Conservation (phyloP, 208 protist genomes). For the Crithidia thermophila region DNA sequence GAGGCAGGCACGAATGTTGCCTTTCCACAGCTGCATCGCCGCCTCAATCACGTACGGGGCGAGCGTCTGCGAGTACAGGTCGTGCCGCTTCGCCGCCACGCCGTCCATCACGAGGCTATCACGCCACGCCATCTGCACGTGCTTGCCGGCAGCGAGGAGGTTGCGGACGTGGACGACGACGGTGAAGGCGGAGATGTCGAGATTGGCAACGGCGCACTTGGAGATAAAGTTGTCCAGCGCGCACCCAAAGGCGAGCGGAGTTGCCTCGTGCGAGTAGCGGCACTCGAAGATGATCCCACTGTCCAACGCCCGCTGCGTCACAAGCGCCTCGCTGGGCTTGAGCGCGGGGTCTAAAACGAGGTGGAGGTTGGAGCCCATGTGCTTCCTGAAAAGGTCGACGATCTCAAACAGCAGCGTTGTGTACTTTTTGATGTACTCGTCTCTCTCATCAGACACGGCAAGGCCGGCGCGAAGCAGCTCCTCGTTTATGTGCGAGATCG, state of each 20-base stretch:
- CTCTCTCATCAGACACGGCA: conserved; percentile 31
- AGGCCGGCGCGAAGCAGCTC: conserved; percentile 33
- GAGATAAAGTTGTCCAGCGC: conserved; percentile 63
- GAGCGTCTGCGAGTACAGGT: conserved; percentile 50
- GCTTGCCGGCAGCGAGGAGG: conserved; percentile 37
- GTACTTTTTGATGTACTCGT: conserved; percentile 62
- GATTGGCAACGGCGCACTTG: conserved; percentile 38
- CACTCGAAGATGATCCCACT: conserved; percentile 52
- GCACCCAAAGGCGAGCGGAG: conserved; percentile 71
- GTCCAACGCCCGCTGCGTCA: conserved; percentile 35
- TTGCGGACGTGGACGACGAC: conserved; percentile 63
- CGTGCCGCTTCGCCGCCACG: conserved; percentile 53
- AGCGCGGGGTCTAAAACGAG: conserved; percentile 58
- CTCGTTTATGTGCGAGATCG: conserved; percentile 41
- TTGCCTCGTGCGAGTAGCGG: conserved; percentile 20
- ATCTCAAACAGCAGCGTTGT: conserved; percentile 41
- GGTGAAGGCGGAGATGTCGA: conserved; percentile 49
- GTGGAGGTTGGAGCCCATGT: conserved; percentile 43
- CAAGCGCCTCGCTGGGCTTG: conserved; percentile 37
- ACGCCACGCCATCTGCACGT: conserved; percentile 44
- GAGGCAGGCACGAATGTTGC: conserved; percentile 66
- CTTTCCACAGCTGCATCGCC: conserved; percentile 65
- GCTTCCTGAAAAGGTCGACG: conserved; percentile 49
- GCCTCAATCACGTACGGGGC: conserved; percentile 43
- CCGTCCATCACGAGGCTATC: conserved; percentile 56